Evolutionary conservation across 2,329 filamentous ascomycete genomes (phyloP).

Genomic region (Trichothecium roseum): DNA sequence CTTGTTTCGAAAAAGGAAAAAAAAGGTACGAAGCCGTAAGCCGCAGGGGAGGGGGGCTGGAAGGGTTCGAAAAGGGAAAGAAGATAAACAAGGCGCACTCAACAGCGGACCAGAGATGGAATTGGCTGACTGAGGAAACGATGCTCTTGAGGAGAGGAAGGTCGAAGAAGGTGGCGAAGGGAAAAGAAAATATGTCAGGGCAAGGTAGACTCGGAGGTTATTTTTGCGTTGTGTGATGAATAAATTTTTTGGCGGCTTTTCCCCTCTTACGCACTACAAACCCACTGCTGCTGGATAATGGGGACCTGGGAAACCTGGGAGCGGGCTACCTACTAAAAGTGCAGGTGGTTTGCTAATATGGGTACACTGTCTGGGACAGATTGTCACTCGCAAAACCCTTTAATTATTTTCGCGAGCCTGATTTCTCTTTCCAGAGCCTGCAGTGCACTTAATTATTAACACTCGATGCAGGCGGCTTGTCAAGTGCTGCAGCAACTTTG

Average conservation of each 20-base stretch:
- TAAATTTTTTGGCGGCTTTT: conserved; percentile 26
- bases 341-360: not conserved
- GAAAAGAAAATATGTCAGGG: conserved; percentile 4
- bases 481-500: no score
- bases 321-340: not conserved
- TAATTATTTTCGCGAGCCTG: not conserved
- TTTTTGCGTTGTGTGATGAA: conserved; percentile 29
- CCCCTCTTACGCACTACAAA: conserved; percentile 8
- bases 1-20: conserved; percentile 1
- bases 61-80: no score
- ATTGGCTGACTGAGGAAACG: no score
- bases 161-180: no score
- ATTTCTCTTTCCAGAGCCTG: not conserved
- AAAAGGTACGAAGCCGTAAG: no score
- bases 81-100: no score
- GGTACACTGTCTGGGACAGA: not conserved
- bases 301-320: not conserved
- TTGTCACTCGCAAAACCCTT: not conserved
- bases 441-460: no score
- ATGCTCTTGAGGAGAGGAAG: no score
- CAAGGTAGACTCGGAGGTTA: conserved; percentile 20
- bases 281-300: not conserved
- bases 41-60: no score
- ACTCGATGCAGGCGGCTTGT: no score
- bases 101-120: no score